Evolutionary conservation across 164 flowering plant species (phyloP).

Genomic region (Magnolia kwangsiensis): DNA sequence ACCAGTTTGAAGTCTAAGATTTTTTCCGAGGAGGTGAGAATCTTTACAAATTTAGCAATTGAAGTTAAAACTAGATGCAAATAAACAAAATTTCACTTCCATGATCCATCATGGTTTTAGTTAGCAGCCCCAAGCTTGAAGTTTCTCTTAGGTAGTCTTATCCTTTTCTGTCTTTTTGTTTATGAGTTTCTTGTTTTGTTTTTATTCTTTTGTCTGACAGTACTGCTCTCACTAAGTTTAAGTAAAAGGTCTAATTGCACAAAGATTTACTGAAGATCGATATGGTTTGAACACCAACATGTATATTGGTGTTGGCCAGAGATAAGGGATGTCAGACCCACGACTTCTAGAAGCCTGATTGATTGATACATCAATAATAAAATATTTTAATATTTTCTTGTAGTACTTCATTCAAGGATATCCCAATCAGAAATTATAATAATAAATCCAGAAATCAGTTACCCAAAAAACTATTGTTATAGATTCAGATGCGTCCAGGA

Average conservation of each 20-base stretch:
- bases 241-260: neutral
- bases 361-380: too few relatives aligned
- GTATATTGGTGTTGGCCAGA: too few relatives aligned
- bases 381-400: too few relatives aligned
- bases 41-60: neutral
- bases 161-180: neutral
- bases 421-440: too few relatives aligned
- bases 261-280: too few relatives aligned
- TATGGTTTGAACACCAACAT: too few relatives aligned
- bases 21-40: slow-evolving; percentile 57
- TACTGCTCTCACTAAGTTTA: neutral
- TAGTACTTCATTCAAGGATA: too few relatives aligned
- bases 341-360: too few relatives aligned
- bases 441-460: too few relatives aligned
- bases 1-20: slow-evolving; percentile 77
- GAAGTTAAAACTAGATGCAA: neutral
- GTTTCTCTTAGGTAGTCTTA: neutral
- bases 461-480: too few relatives aligned
- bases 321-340: too few relatives aligned
- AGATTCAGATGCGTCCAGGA: too few relatives aligned
- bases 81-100: neutral
- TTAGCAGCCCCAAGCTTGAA: neutral
- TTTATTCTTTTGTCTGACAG: neutral
- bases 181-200: neutral
- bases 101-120: neutral